Conservation (phyloP, 352 stramenopile species). For the Phytophthora podocarpi region DNA sequence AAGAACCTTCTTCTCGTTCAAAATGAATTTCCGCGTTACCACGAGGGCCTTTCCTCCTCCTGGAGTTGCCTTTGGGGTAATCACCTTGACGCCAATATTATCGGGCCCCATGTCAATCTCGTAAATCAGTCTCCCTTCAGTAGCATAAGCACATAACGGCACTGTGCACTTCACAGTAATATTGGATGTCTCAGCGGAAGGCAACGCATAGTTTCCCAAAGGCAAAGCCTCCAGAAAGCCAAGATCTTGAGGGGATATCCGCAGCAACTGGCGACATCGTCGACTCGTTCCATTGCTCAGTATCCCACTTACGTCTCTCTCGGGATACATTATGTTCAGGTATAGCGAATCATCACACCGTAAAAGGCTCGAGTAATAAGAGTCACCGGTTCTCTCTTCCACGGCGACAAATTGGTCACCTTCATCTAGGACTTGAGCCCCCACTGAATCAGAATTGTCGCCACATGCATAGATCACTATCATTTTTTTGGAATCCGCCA, state of each 20-base stretch:
- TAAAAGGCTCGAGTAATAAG: conserved; percentile 58
- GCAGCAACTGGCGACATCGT: conserved; percentile 21
- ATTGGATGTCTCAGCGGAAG: background rate
- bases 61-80: conserved; percentile 20
- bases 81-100: conserved; percentile 47
- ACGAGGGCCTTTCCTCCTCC: conserved; percentile 18
- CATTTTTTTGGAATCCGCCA: conserved; percentile 31
- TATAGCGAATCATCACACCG: conserved; percentile 50
- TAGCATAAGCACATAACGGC: conserved; percentile 41
- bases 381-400: conserved; percentile 33
- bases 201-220: background rate
- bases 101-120: conserved; percentile 49
- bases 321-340: conserved; percentile 47
- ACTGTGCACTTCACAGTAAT: background rate
- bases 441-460: conserved; percentile 12
- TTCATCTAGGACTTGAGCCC: conserved; percentile 29
- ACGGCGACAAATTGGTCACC: conserved; percentile 37
- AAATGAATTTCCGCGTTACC: conserved; percentile 34
- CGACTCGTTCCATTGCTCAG: conserved; percentile 5
- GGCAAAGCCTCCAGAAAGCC: conserved; percentile 19
- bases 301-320: conserved; percentile 11
- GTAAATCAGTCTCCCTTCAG: conserved; percentile 62
- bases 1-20: conserved; percentile 40
- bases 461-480: conserved; percentile 32
- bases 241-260: conserved; percentile 31